Evolutionary conservation across 768 basidiomycete species (phyloP).

Genomic region (Galerina sulciceps): DNA sequence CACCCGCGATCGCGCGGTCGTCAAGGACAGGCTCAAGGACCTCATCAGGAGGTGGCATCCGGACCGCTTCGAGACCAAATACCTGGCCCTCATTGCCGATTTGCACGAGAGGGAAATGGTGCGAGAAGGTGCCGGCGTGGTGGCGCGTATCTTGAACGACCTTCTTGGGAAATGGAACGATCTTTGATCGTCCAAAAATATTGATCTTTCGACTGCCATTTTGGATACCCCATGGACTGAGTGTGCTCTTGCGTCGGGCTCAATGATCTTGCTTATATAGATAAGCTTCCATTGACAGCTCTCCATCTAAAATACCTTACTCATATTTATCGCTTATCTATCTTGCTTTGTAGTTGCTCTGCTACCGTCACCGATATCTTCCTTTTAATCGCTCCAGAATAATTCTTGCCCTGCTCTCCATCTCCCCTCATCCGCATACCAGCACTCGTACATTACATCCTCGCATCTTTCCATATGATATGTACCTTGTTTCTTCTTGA

Average conservation of each 20-base stretch:
- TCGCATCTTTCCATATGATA: neutral
- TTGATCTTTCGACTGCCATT: neutral
- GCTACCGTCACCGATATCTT: neutral
- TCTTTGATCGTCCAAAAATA: constrained; percentile 1
- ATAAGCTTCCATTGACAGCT: neutral
- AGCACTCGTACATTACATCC: neutral
- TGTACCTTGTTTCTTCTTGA: neutral
- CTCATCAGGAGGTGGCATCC: constrained; percentile 27
- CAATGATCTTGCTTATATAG: neutral
- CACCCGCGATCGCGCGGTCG: constrained; percentile 15
- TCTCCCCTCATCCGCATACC: neutral
- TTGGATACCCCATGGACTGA: neutral
- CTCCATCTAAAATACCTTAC: neutral
- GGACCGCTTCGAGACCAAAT: constrained; percentile 26
- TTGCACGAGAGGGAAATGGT: constrained; percentile 24
- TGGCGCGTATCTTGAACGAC: constrained; percentile 26
- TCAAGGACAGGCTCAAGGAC: constrained; percentile 24
- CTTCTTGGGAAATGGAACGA: constrained; percentile 26
- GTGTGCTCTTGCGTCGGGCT: neutral
- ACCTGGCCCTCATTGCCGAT: constrained; percentile 19
- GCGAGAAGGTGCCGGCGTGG: constrained; percentile 22
- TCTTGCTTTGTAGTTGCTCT: constrained; percentile 15
- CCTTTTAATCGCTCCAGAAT: neutral
- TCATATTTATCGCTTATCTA: constrained; percentile 16
- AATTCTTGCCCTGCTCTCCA: neutral